phyloP scores from a whole-genome alignment of 2,329 filamentous ascomycete species.

The Talaromyces sp. region DNA sequence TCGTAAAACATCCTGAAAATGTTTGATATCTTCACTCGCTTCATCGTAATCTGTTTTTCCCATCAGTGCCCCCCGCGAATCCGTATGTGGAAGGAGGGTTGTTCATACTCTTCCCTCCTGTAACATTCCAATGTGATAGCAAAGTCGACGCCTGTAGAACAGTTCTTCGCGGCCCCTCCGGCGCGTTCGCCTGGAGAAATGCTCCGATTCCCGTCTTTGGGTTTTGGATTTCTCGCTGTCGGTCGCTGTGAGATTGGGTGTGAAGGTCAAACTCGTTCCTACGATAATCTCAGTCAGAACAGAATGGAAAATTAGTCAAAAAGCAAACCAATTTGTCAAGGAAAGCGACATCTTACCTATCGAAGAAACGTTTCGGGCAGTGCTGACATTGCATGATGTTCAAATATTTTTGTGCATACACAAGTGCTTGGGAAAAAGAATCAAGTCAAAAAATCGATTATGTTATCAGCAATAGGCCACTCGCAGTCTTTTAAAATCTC shows the following conservation, averaged over 20 bases:
- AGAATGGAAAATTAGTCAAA: background rate
- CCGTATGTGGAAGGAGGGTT: background rate
- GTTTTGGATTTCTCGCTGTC: slow-evolving; percentile 17
- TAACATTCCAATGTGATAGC: slow-evolving; percentile 17
- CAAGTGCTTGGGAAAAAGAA: background rate
- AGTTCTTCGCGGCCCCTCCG: slow-evolving; percentile 16
- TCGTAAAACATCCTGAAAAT: slow-evolving; percentile 30
- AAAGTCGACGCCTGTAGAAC: slow-evolving; percentile 19
- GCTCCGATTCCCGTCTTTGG: slow-evolving; percentile 17
- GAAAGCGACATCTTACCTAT: slow-evolving; percentile 13
- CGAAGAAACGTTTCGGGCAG: slow-evolving; percentile 22
- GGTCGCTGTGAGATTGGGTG: slow-evolving; percentile 19
- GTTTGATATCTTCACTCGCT: slow-evolving; percentile 24
- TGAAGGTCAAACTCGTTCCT: slow-evolving; percentile 22
- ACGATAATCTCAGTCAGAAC: background rate
- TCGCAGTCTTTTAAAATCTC: background rate
- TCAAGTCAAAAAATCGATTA: background rate
- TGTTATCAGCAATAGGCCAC: background rate
- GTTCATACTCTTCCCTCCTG: slow-evolving; percentile 14
- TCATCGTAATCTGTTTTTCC: background rate
- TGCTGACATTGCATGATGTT: slow-evolving; percentile 22
- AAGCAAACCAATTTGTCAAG: background rate
- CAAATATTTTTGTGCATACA: background rate
- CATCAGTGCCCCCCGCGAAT: background rate
- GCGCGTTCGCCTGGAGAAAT: slow-evolving; percentile 12